Conservation (phyloP, 352 stramenopile genomes). For the Phytophthora quininea region DNA sequence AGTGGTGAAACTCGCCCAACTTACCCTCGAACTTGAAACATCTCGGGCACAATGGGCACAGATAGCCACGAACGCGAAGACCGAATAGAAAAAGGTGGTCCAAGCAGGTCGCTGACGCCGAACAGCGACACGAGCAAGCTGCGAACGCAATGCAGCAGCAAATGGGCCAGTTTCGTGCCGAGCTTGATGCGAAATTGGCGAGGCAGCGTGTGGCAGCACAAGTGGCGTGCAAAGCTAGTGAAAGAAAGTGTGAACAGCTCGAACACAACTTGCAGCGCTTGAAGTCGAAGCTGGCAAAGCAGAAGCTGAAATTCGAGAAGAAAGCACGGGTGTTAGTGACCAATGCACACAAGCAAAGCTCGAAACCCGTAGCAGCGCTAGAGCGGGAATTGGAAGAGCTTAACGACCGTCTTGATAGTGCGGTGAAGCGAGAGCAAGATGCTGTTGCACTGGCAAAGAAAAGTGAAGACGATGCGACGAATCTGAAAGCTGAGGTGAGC, state of each 20-base stretch:
- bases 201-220: constrained; percentile 36
- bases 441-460: constrained; percentile 18
- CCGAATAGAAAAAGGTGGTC: constrained; percentile 15
- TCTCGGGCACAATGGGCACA: constrained; percentile 28
- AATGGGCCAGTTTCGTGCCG: constrained; percentile 33
- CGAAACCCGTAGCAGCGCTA: constrained; percentile 19
- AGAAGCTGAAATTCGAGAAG: constrained; percentile 64
- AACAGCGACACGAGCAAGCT: constrained; percentile 29
- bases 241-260: constrained; percentile 29
- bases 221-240: constrained; percentile 36
- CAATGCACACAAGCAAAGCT: constrained; percentile 26
- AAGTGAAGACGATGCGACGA: constrained; percentile 16
- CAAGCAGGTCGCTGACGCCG: constrained; percentile 20
- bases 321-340: constrained; percentile 47
- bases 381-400: constrained; percentile 27
- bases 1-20: constrained; percentile 34
- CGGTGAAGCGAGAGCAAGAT: constrained; percentile 21
- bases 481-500: constrained; percentile 1
- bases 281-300: constrained; percentile 37
- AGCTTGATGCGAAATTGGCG: constrained; percentile 31
- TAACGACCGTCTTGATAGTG: constrained; percentile 15
- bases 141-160: constrained; percentile 46
- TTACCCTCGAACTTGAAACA: constrained; percentile 42
- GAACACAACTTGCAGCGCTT: constrained; percentile 29
- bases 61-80: constrained; percentile 26